phyloP scores from a whole-genome alignment of 345 rosid species.

The Lagerstroemia speciosa region DNA sequence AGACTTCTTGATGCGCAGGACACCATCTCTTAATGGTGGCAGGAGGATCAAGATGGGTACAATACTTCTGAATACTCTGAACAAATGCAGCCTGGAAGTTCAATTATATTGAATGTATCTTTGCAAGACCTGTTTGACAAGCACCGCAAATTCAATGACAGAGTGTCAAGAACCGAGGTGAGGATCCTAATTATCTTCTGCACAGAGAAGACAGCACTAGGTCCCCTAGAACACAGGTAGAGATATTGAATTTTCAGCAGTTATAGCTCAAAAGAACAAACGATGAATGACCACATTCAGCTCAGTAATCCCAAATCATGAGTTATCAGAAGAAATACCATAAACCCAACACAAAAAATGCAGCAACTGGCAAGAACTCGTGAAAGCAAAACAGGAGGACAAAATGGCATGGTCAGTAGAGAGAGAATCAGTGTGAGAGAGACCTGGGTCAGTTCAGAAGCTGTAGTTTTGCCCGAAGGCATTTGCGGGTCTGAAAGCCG shows the following conservation, averaged over 20 bases:
- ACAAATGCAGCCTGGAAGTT: neutral
- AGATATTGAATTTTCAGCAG: neutral
- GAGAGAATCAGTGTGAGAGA: neutral
- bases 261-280: too few relatives aligned
- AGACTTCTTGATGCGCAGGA: constrained; percentile 44
- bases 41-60: neutral
- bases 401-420: neutral
- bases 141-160: neutral
- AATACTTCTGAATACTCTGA: neutral
- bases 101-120: neutral
- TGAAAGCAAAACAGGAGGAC: neutral
- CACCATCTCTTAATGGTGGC: constrained; percentile 30
- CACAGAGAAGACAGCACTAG: too few relatives aligned
- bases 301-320: neutral
- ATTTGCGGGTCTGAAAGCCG: neutral
- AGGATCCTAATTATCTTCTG: neutral
- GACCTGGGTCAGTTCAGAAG: constrained; percentile 4
- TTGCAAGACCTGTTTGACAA: neutral
- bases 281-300: neutral
- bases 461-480: neutral
- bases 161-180: neutral
- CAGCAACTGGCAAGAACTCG: neutral
- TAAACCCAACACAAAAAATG: neutral
- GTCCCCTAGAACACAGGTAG: neutral
- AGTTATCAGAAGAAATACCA: neutral